These are phyloP conservation scores for Sabuloglossum arenarium DNA, from an alignment of 495 filamentous ascomycete genomes.

Conservation along the genomic window DNA sequence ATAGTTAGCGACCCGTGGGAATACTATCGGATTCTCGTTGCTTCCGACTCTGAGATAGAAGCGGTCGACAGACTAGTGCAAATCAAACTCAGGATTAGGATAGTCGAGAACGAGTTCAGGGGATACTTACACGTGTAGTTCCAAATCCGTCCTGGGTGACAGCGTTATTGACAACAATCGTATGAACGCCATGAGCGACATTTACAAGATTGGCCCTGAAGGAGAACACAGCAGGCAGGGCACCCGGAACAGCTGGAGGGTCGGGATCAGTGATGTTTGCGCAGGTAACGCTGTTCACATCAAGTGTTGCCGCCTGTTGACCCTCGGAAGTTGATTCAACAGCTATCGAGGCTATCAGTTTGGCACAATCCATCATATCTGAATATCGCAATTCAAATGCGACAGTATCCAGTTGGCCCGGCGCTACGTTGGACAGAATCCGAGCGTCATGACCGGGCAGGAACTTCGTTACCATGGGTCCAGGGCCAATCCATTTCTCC, in stretches of 20 bases:
- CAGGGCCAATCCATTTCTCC: slow-evolving; percentile 25
- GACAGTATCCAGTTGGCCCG: slow-evolving; percentile 25
- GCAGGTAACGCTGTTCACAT: slow-evolving; percentile 24
- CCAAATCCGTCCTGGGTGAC: slow-evolving; percentile 16
- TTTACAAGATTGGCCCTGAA: slow-evolving; percentile 32
- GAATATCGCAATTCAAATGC: slow-evolving; percentile 37
- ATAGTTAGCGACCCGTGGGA: slow-evolving; percentile 17
- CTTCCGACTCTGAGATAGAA: slow-evolving; percentile 36
- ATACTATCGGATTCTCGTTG: slow-evolving; percentile 29
- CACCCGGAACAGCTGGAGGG: slow-evolving; percentile 20
- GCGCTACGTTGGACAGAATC: slow-evolving; percentile 26
- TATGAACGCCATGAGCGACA: slow-evolving; percentile 45
- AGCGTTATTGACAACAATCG: slow-evolving; percentile 36
- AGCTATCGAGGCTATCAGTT: slow-evolving; percentile 26
- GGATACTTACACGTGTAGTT: slow-evolving; percentile 17
- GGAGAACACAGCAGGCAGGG: slow-evolving; percentile 31
- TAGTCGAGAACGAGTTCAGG: neutral
- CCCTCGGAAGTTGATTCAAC: slow-evolving; percentile 32
- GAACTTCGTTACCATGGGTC: slow-evolving; percentile 46
- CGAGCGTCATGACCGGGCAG: slow-evolving; percentile 42
- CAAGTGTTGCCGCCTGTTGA: slow-evolving; percentile 21
- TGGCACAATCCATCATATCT: slow-evolving; percentile 38
- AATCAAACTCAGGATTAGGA: no score
- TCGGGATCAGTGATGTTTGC: slow-evolving; percentile 10
- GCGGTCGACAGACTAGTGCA: slow-evolving; percentile 21